A percentile compares a stretch with the other conserved stretches of the same genome.
phyloP scores from a whole-genome alignment of 805 yeast species.

The Clavispora phyllophila region DNA sequence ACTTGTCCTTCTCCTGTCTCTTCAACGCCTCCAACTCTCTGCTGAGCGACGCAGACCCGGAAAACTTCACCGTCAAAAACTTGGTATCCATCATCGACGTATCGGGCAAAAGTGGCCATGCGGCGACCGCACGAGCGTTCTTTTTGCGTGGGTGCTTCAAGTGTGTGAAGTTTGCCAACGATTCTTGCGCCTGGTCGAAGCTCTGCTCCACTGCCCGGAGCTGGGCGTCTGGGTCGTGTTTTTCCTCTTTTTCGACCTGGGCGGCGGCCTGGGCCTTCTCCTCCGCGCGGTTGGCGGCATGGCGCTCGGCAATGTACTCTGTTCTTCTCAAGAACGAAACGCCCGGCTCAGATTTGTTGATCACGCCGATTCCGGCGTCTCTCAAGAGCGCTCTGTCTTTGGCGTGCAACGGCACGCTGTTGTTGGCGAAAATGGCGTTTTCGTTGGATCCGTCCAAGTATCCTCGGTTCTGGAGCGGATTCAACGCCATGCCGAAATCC shows the following conservation, averaged over 20 bases:
- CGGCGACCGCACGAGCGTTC: constrained; percentile 63
- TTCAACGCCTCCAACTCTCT: constrained; percentile 31
- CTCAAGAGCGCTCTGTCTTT: constrained; percentile 69
- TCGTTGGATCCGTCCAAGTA: constrained; percentile 60
- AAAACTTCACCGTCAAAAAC: constrained; percentile 59
- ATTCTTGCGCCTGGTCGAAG: constrained; percentile 57
- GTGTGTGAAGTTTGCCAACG: constrained; percentile 32
- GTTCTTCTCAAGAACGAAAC: constrained; percentile 91
- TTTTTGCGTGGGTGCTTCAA: constrained; percentile 78
- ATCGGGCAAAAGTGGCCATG: constrained; percentile 86
- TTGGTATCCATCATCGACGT: constrained; percentile 83
- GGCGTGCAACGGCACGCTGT: constrained; percentile 55
- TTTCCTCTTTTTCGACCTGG: constrained; percentile 17
- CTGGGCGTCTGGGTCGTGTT: constrained; percentile 57
- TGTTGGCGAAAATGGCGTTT: constrained; percentile 31
- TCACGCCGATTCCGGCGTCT: constrained; percentile 61
- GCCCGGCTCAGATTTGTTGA: constrained; percentile 41
- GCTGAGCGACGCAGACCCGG: constrained; percentile 49
- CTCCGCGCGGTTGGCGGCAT: constrained; percentile 24
- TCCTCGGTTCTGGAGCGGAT: constrained; percentile 61
- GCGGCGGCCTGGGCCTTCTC: constrained; percentile 22
- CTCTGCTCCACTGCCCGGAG: constrained; percentile 69
- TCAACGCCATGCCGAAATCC: constrained; percentile 72
- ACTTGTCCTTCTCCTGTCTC: constrained; percentile 23
- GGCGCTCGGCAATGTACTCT: constrained; percentile 77